These are phyloP conservation scores for Fusarium denticulatum DNA, from an alignment of 2,329 filamentous ascomycete species.

Conservation along the genomic window DNA sequence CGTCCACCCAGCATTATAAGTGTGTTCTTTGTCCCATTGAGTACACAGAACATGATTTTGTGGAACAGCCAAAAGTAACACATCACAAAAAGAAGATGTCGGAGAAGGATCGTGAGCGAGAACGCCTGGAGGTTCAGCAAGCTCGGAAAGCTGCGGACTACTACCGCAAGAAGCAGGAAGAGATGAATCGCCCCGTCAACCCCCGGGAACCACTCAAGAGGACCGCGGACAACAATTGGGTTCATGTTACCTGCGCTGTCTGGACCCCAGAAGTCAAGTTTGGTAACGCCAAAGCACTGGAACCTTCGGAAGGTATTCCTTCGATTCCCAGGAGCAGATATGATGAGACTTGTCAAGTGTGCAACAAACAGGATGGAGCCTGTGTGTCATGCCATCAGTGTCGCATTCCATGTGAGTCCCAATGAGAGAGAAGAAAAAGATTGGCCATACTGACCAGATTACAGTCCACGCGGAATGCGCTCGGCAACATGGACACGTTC, in stretches of 20 bases:
- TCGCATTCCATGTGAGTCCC: conserved; percentile 58
- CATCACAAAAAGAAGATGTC: conserved; percentile 83
- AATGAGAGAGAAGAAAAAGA: background rate
- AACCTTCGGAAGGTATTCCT: conserved; percentile 89
- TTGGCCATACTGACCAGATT: conserved; percentile 14
- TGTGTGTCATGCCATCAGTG: conserved; percentile 86
- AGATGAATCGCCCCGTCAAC: conserved; percentile 81
- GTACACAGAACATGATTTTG: conserved; percentile 81
- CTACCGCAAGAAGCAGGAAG: conserved; percentile 84
- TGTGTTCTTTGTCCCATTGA: conserved; percentile 92
- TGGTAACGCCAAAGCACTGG: conserved; percentile 81
- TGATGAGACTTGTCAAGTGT: conserved; percentile 83
- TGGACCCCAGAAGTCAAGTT: conserved; percentile 96
- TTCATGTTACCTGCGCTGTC: conserved; percentile 91
- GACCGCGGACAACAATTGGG: conserved; percentile 97
- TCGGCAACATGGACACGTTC: conserved; percentile 79
- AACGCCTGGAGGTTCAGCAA: conserved; percentile 85
- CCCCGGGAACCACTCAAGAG: conserved; percentile 93
- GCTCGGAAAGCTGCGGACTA: conserved; percentile 81
- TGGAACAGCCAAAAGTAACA: conserved; percentile 70
- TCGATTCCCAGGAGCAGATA: conserved; percentile 79
- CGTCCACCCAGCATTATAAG: conserved; percentile 75
- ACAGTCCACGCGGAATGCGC: conserved; percentile 91
- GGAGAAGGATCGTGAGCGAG: conserved; percentile 90
- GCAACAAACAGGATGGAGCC: conserved; percentile 78